Base-by-base conservation (phyloP, 2,329 filamentous ascomycete species). In the Colletotrichum graminicola region DNA sequence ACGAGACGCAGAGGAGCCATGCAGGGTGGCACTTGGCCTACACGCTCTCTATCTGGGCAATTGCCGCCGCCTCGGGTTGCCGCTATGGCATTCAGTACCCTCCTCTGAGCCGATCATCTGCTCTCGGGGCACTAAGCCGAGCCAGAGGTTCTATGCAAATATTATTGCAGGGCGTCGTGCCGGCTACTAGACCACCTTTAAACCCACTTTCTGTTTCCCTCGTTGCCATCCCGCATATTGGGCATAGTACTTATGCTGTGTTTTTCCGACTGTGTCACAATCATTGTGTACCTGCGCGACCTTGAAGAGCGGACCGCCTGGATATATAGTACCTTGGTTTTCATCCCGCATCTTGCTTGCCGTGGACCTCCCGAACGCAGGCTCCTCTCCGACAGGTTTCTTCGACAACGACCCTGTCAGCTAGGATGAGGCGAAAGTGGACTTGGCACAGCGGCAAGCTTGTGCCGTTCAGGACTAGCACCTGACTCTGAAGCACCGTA, bases 21-120 rank as follows among this genome's bases (percentile, higher is more conserved):
- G 69, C 66, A 72, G 69, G 69, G 69, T 72, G 60, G 49, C 60
- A 72, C 69, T 62, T 59, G 56, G 36, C 59, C 66, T 72, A 72
- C 65, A 61, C 45, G 51, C 59, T 49, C 62, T 41, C 60, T 68
- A 32, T 34, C 54, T 64, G 39, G 47, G 45, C 47, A 59, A 54
- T 59, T 63, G 29, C 59, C 60, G 57, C 59, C 36, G 54, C 52
- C 52, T 57, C n/a, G 43, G 63, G 32, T 52, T 54, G 12, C 45
- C 14, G 32, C 63, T 23, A n/a, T 51, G 51, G 57, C 36, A 49
- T 43, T 59, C 34, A n/a, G 41, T 23, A 43, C 14, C 52, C 49
- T 62, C 43, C 55, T 29, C 39, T 52, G 29, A 41, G 41, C 36
- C 49, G 45, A 26, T 29, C 34, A 16, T 34, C 41, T 14, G 29